Percentiles rank a stretch among this genome's conserved stretches.
Conservation (phyloP, 192 early-diverging fungal genomes). For the Chytriomyces confervae region DNA sequence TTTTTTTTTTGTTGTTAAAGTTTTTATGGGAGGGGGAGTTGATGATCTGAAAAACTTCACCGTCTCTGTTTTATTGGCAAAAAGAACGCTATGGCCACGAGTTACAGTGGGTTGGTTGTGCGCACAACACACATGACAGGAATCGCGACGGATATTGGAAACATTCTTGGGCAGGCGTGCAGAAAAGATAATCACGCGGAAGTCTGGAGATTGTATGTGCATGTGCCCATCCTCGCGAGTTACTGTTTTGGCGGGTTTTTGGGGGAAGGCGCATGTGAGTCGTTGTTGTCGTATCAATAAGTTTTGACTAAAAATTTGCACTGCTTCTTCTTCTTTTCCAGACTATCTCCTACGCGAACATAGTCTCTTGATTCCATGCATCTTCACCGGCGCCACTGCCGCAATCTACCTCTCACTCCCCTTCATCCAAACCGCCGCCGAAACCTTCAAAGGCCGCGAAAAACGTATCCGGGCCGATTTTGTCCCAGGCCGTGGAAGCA, state of each 20-base stretch:
- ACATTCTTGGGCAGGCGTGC: constrained; percentile 61
- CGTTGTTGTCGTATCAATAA: too few relatives aligned
- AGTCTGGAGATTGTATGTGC: constrained; percentile 58
- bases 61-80: background rate
- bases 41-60: background rate
- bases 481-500: too few relatives aligned
- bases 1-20: too few relatives aligned
- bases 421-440: constrained; percentile 48
- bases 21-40: too few relatives aligned
- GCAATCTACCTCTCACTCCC: constrained; percentile 54
- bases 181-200: constrained; percentile 52
- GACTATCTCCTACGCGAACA: background rate
- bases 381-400: constrained; percentile 53
- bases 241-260: constrained; percentile 49
- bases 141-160: constrained; percentile 61
- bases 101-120: constrained; percentile 58
- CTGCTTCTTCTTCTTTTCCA: background rate
- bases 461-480: background rate
- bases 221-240: constrained; percentile 53
- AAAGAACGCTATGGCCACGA: constrained; percentile 59
- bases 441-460: background rate
- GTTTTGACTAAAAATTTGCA: too few relatives aligned
- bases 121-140: constrained; percentile 68
- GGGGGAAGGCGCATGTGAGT: constrained; percentile 43
- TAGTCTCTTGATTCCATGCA: constrained; percentile 47